A percentile compares a stretch with the other conserved stretches of the same genome.
These are phyloP conservation scores for Lathyrus aphaca DNA, from an alignment of 306 rosid species.

Conservation along the genomic window DNA sequence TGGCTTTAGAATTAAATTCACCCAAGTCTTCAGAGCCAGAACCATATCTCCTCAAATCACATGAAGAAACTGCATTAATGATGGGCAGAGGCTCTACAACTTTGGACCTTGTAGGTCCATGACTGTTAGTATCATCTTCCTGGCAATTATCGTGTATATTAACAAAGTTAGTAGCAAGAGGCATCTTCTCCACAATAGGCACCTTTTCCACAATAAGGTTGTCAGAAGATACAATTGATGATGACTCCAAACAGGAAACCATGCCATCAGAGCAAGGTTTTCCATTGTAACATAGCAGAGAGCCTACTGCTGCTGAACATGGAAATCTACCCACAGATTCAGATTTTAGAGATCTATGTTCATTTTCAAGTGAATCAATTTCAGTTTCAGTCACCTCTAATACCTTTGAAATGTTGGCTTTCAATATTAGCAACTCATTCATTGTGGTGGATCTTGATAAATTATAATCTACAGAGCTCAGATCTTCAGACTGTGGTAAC, in stretches of 20 bases:
- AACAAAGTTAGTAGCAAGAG: constrained; percentile 41
- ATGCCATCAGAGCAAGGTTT: constrained; percentile 42
- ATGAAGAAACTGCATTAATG: constrained; percentile 46
- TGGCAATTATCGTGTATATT: constrained; percentile 41
- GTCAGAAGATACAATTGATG: constrained; percentile 48
- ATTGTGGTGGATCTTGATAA: constrained; percentile 53
- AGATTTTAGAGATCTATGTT: constrained; percentile 63
- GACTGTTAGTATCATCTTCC: constrained; percentile 69
- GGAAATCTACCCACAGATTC: constrained; percentile 44
- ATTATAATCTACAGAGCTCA: constrained; percentile 49
- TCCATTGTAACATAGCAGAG: constrained; percentile 39
- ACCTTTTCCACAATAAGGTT: constrained; percentile 42
- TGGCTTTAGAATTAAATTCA: constrained; percentile 34
- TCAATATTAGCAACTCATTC: constrained; percentile 65
- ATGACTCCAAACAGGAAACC: constrained; percentile 46
- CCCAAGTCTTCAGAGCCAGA: constrained; percentile 41
- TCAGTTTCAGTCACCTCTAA: constrained; percentile 78
- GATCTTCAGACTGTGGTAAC: constrained; percentile 60
- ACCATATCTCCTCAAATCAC: constrained; percentile 32
- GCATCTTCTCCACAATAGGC: constrained; percentile 47
- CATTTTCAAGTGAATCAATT: constrained; percentile 78
- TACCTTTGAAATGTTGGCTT: constrained; percentile 69
- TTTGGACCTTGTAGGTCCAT: constrained; percentile 72
- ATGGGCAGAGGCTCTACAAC: constrained; percentile 55
- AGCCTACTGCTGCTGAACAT: constrained; percentile 53